Conservation (phyloP, 352 stramenopile species). For the Pythium aristosporum region DNA sequence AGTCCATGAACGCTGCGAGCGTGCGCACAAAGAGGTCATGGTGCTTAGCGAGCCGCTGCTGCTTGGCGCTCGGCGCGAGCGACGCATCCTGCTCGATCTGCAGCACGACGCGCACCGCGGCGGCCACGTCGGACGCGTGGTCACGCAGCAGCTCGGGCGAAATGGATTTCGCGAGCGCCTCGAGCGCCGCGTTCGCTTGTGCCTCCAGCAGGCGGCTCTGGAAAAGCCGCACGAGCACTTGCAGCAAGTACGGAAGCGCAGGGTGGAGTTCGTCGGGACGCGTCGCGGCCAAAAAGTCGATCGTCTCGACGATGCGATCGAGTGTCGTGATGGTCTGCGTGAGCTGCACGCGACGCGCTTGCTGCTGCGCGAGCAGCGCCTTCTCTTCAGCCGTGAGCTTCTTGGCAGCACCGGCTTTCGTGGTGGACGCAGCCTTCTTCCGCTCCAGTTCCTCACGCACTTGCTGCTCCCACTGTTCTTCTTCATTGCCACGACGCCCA, state of each 20-base stretch:
- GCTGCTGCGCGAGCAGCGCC: conserved; percentile 54
- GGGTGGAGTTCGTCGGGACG: conserved; percentile 73
- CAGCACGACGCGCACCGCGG: conserved; percentile 54
- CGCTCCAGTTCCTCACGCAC: conserved; percentile 75
- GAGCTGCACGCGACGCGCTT: conserved; percentile 51
- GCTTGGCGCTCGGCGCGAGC: conserved; percentile 38
- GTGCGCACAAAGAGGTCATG: conserved; percentile 58
- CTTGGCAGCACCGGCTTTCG: conserved; percentile 15
- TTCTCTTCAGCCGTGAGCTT: conserved; percentile 66
- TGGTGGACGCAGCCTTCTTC: conserved; percentile 52
- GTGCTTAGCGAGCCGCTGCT: conserved; percentile 36
- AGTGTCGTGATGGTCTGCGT: conserved; percentile 43
- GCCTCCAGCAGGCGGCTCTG: conserved; percentile 53
- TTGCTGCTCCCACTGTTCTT: conserved; percentile 86
- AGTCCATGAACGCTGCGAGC: conserved; percentile 64
- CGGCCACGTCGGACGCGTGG: conserved; percentile 66
- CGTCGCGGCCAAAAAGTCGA: conserved; percentile 56
- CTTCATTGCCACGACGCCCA: conserved; percentile 58
- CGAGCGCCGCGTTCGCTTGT: conserved; percentile 37
- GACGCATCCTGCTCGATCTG: conserved; percentile 34
- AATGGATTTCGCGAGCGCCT: conserved; percentile 59
- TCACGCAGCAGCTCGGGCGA: conserved; percentile 58
- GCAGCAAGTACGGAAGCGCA: conserved; percentile 64
- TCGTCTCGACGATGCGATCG: conserved; percentile 49
- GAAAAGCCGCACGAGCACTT: conserved; percentile 52